A percentile compares a stretch with the other conserved stretches of the same genome.
Conservation (phyloP, 2,329 filamentous ascomycete species). For the Penicillium sclerotiorum region DNA sequence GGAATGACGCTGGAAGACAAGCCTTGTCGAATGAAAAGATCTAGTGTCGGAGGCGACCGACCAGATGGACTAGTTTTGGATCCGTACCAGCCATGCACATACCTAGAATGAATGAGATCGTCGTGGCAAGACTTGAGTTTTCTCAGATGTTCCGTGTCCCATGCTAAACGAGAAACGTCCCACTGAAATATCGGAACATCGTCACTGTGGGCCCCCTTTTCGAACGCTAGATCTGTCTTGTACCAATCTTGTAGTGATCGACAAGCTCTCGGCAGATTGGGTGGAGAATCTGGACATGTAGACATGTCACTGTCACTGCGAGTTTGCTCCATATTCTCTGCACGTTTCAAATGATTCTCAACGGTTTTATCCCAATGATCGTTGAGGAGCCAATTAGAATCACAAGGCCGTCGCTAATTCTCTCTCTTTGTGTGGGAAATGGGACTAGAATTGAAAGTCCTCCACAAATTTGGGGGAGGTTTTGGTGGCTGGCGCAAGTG, state of each 20-base stretch:
- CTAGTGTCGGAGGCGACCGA: neutral
- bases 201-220: too few species aligned
- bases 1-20: slow-evolving; percentile 1
- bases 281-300: neutral
- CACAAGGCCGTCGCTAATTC: too few species aligned
- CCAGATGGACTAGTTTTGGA: neutral
- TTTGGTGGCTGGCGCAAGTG: too few species aligned
- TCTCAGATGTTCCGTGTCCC: too few species aligned
- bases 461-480: too few species aligned
- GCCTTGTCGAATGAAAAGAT: slow-evolving; percentile 6
- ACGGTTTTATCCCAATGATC: too few species aligned
- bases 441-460: too few species aligned
- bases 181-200: neutral
- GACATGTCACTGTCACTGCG: neutral
- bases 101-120: neutral
- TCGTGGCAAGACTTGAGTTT: neutral
- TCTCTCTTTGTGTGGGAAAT: too few species aligned
- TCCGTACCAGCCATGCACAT: neutral
- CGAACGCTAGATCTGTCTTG: neutral
- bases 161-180: neutral
- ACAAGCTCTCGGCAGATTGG: neutral
- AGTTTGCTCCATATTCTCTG: neutral
- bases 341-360: too few species aligned
- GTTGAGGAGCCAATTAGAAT: too few species aligned
- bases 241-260: neutral